Evolutionary conservation across 306 rosid species (phyloP).

Genomic region (Ormosia semicastrata): DNA sequence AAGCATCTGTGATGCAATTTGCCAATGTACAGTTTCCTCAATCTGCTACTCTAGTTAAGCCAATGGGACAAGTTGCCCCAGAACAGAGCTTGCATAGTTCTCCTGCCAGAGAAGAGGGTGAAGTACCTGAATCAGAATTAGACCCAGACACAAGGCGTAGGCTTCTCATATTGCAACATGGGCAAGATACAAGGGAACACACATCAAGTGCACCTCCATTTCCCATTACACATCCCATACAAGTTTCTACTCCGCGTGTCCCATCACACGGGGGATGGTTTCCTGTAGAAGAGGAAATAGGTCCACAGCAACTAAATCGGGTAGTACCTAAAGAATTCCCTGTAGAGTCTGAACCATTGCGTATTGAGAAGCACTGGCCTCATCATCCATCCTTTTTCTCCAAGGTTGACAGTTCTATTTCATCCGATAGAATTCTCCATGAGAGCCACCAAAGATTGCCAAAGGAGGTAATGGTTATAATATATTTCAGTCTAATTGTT

Average conservation of each 20-base stretch:
- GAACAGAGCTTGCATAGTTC: constrained; percentile 85
- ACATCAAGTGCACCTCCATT: constrained; percentile 69
- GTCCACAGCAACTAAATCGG: constrained; percentile 64
- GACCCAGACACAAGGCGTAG: constrained; percentile 99
- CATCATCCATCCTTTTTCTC: constrained; percentile 71
- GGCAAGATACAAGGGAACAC: constrained; percentile 88
- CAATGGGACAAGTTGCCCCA: constrained; percentile 56
- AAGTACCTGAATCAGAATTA: constrained; percentile 96
- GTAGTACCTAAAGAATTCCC: constrained; percentile 70
- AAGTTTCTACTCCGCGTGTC: constrained; percentile 56
- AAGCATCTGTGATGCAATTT: constrained; percentile 50
- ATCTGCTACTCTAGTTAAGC: constrained; percentile 50
- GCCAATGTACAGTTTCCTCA: constrained; percentile 61
- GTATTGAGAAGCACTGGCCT: constrained; percentile 71
- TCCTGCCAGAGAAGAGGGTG: constrained; percentile 99
- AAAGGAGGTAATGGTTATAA: constrained; percentile 64
- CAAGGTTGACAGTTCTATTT: constrained; percentile 65
- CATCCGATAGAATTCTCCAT: constrained; percentile 71
- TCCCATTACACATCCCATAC: constrained; percentile 63
- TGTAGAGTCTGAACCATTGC: constrained; percentile 66
- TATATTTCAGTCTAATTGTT: constrained; percentile 23
- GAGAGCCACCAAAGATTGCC: constrained; percentile 71
- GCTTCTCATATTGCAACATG: constrained; percentile 98
- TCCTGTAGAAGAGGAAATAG: constrained; percentile 88
- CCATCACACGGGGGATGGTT: constrained; percentile 77